Evolutionary conservation across 345 rosid species (phyloP), one percentile per base, ranked within the genome.

Genomic region (Fremontodendron californicum): DNA sequence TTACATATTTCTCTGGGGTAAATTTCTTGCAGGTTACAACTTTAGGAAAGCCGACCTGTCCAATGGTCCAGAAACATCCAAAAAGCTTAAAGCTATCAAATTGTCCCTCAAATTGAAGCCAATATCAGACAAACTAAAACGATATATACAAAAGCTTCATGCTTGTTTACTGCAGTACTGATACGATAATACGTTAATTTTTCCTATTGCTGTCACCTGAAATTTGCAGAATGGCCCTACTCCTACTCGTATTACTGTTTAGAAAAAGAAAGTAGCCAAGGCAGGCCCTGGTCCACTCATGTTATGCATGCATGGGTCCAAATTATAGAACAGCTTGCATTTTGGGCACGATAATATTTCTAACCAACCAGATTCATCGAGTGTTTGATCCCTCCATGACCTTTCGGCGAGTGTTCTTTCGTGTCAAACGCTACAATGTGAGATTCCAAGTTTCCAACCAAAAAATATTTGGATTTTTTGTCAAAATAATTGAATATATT

Each of bases 291-390:
- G 27, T 37, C 70, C 70, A 39, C 71, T n/a, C 29, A n/a, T 65
- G 29, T 5, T 40, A 4, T 65, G 31, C 18, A 65, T n/a, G 49
- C 18, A 65, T n/a, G 49, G 70, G 71, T 29, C 45, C 25, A 65
- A 39, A 19, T 4, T 43, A 10, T 40, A n/a, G 0, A 39, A 11
- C 71, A 39, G 18, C 71, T 65, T 39, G 9, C 29, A n/a, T 11
- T 61, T 39, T 6, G 63, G 19, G 78, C 27, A 52, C 74, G 78
- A 31, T 39, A 66, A 39, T 49, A 39, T 75, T 58, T 35, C 64
- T 66, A 27, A 25, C 55, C 69, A 58, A 27, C 35, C 57, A 46
- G 21, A 33, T 42, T 31, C 37, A 2, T 33, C 5, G 1, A 13
- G 9, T 39, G 5, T 1, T 49, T 18, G 12, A 4, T 10, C 9